Percentiles rank a stretch among this genome's conserved stretches.
These are phyloP conservation scores for Pyracantha coccinea DNA, from an alignment of 331 rosid genomes.

Conservation along the genomic window DNA sequence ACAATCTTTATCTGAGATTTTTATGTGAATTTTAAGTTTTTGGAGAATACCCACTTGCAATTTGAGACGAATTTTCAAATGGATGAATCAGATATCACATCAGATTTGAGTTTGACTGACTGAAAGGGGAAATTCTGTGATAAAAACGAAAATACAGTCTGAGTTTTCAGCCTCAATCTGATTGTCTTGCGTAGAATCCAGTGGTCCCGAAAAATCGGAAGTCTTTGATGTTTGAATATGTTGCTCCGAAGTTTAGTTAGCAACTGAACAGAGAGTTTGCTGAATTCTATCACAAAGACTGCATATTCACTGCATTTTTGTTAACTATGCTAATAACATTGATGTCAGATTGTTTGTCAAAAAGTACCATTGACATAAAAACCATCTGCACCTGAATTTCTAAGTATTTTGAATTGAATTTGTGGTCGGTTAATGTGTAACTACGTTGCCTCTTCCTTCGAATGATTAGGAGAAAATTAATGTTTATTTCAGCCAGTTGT, in stretches of 20 bases:
- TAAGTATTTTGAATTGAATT: neutral
- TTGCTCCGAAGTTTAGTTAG: neutral
- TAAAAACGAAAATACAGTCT: neutral
- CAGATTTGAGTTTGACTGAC: conserved; percentile 9
- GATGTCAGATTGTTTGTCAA: neutral
- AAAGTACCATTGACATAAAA: neutral
- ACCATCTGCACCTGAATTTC: neutral
- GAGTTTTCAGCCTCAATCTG: neutral
- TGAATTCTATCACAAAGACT: neutral
- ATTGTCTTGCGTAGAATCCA: neutral
- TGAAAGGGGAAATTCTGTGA: neutral
- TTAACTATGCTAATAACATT: too few species aligned
- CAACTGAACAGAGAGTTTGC: neutral
- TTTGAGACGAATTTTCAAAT: neutral
- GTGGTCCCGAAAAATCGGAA: neutral
- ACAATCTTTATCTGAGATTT: neutral
- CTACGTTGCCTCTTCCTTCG: neutral
- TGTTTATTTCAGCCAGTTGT: conserved; percentile 6
- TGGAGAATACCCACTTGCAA: neutral
- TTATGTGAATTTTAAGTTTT: neutral
- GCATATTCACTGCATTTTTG: neutral
- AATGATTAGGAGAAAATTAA: neutral
- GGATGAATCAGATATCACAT: conserved; percentile 2
- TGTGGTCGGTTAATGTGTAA: neutral
- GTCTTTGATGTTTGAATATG: neutral